phyloP scores from a whole-genome alignment of 352 stramenopile genomes.

The Aphanomyces euteiches region DNA sequence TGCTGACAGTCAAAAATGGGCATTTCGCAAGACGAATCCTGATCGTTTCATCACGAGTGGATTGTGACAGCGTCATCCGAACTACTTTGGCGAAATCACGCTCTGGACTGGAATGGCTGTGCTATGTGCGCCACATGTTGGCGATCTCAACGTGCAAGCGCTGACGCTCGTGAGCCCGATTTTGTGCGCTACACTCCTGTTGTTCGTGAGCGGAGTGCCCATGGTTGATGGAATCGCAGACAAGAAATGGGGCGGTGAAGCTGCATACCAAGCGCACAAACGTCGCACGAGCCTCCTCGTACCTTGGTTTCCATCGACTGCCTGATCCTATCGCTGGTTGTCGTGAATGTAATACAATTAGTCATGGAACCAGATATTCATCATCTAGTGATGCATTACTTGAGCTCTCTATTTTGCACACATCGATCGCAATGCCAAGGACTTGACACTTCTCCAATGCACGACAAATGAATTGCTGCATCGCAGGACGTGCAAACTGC shows the following conservation, averaged over 20 bases:
- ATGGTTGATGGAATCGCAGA: conserved; percentile 63
- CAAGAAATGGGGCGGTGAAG: conserved; percentile 51
- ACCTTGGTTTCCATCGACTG: conserved; percentile 41
- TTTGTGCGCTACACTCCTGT: conserved; percentile 61
- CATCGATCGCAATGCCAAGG: conserved; percentile 81
- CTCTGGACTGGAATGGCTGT: conserved; percentile 78
- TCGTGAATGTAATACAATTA: background rate
- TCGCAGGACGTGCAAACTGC: conserved; percentile 83
- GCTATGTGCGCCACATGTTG: conserved; percentile 28
- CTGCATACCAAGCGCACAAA: conserved; percentile 67
- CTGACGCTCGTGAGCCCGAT: conserved; percentile 47
- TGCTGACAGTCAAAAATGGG: conserved; percentile 79
- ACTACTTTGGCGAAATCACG: conserved; percentile 90
- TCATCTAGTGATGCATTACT: background rate
- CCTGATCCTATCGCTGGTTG: no score
- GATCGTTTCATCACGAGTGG: conserved; percentile 64
- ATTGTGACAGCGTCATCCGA: conserved; percentile 90
- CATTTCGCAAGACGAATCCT: conserved; percentile 74
- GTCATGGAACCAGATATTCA: background rate
- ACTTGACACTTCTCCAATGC: conserved; percentile 57
- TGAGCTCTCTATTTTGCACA: conserved; percentile 28
- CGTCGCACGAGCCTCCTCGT: conserved; percentile 52
- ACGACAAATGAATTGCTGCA: conserved; percentile 79
- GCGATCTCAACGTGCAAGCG: conserved; percentile 48
- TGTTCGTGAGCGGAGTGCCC: conserved; percentile 63